Conservation (phyloP, 1,139 yeast species). For the Kodamaea alishanica region DNA sequence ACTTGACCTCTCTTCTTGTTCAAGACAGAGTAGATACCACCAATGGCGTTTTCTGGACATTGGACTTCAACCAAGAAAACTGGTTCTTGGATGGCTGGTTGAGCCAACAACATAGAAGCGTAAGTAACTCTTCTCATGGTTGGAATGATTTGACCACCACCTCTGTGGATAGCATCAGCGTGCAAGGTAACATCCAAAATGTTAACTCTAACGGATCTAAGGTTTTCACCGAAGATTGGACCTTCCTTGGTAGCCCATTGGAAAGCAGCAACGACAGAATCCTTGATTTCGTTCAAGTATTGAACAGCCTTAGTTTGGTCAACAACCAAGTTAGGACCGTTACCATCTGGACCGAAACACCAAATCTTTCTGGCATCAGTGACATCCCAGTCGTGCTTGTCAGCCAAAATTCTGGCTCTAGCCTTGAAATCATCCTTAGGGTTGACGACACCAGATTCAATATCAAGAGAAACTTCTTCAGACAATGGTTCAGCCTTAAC, state of each 20-base stretch:
- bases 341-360: constrained; percentile 99
- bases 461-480: constrained; percentile 90
- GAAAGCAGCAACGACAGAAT: constrained; percentile 99
- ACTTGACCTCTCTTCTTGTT: constrained; percentile 99
- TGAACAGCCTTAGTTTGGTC: constrained; percentile 99
- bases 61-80: constrained; percentile 98
- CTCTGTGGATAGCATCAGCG: constrained; percentile 99
- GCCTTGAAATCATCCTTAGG: constrained; percentile 99
- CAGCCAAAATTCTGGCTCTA: constrained; percentile 99
- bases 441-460: constrained; percentile 86
- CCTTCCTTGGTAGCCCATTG: constrained; percentile 99
- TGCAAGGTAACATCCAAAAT: constrained; percentile 98
- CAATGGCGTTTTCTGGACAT: constrained; percentile 99
- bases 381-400: constrained; percentile 99
- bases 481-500: constrained; percentile 94
- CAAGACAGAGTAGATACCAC: constrained; percentile 99
- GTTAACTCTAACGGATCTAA: constrained; percentile 97
- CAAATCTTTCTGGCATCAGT: constrained; percentile 99
- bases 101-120: constrained; percentile 97
- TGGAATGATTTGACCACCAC: constrained; percentile 99
- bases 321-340: constrained; percentile 97
- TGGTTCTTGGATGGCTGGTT: constrained; percentile 99
- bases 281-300: constrained; percentile 98
- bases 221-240: constrained; percentile 94
- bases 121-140: constrained; percentile 99